Conservation (phyloP, 495 filamentous ascomycete genomes). For the Tuber brumale region DNA sequence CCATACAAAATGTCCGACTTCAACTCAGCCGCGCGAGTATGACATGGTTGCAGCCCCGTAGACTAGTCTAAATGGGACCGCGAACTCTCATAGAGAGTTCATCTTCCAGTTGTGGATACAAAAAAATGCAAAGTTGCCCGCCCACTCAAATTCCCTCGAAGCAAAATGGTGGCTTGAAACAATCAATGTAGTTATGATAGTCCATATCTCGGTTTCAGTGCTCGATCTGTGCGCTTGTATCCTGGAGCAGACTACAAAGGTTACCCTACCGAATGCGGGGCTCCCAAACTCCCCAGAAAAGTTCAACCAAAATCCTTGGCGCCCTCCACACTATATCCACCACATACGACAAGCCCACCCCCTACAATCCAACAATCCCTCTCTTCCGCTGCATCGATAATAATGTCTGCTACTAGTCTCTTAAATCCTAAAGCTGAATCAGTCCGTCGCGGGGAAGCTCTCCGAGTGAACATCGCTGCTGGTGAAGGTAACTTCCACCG, state of each 20-base stretch:
- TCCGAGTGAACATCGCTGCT: conserved; percentile 91
- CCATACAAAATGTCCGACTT: too few species aligned
- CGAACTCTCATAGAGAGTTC: not conserved
- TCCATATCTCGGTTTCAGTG: not conserved
- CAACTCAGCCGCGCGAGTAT: too few species aligned
- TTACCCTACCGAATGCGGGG: conserved; percentile 3
- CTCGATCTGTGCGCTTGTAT: not conserved
- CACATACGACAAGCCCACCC: not conserved
- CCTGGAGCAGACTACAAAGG: not conserved
- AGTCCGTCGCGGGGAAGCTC: conserved; percentile 88
- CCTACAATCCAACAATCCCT: not conserved
- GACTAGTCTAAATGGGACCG: too few species aligned
- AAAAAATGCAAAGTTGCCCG: not conserved
- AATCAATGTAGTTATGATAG: not conserved
- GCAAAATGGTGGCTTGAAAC: not conserved
- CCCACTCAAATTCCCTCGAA: too few species aligned
- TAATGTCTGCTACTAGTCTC: conserved; percentile 86
- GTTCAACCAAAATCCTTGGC: not conserved
- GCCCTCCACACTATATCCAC: not conserved
- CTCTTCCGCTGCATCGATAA: not conserved
- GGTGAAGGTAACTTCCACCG: conserved; percentile 58
- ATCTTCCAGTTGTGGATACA: not conserved
- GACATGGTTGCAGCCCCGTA: not conserved
- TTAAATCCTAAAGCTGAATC: conserved; percentile 98
- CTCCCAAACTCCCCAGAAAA: not conserved